Evolutionary conservation across 169 alveolate species (phyloP), one percentile per base, ranked within the genome.

Genomic region (Nephromyces sp.): DNA sequence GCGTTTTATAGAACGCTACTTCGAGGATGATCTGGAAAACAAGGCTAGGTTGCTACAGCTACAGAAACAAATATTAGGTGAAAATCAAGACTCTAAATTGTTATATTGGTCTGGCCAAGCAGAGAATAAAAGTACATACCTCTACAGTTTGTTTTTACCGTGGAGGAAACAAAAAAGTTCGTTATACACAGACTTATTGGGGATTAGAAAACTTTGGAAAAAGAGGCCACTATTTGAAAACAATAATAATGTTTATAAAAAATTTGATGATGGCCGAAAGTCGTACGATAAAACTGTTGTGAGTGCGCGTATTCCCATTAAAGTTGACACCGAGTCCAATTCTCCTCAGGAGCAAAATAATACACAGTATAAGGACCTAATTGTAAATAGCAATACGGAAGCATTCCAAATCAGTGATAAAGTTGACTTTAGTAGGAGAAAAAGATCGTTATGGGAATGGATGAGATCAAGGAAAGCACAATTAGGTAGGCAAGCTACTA

Each of bases 1-100:
- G 65, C 64, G 61, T 8, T 65, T 77, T 2, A 87, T 86, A 2
- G 66, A 71, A 52, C 65, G 84, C 24, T 85, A 68, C 72, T 82
- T 82, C 33, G 80, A 32, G 24, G 84, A 85, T 43, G n/a, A 43
- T 43, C 57, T n/a, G 25, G 57, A 43, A 43, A 43, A 43, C 57
- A 43, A 43, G n/a, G 57, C 57, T 15, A 43, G 57, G 57, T n/a
- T 43, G 57, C 57, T 15, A 43, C 25, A 43, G 57, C 57, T 43
- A 43, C n/a, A n/a, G n/a, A n/a, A n/a, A n/a, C n/a, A n/a, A n/a
- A n/a, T n/a, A n/a, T n/a, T n/a, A n/a, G 57, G 15, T 43, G 15
- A 15, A 43, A 43, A 43, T 15, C 15, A 15, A 15, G n/a, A 43
- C n/a, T n/a, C 57, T 43, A 43, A n/a, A 15, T 15, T 43, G 57